Evolutionary conservation across 441 rosid species (phyloP).

Genomic region (Populus hybrid): DNA sequence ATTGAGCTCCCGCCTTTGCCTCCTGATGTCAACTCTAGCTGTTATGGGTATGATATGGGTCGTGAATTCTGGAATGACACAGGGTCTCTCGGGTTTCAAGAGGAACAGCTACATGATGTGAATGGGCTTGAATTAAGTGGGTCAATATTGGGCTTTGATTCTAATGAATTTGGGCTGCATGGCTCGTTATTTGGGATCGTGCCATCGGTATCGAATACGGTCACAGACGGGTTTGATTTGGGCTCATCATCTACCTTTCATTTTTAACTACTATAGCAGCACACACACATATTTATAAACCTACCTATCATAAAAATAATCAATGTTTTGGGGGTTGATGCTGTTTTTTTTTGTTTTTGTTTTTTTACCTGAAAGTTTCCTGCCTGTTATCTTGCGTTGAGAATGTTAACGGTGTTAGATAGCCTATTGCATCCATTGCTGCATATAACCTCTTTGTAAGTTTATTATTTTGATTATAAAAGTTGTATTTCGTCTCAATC

Average conservation of each 20-base stretch:
- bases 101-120: constrained; percentile 15
- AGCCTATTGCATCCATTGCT: neutral
- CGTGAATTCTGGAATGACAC: constrained; percentile 39
- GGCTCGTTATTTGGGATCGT: constrained; percentile 22
- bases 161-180: constrained; percentile 26
- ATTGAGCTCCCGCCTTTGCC: constrained; percentile 80
- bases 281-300: neutral
- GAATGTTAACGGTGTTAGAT: neutral
- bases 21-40: constrained; percentile 43
- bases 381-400: neutral
- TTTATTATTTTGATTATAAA: neutral
- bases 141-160: constrained; percentile 23
- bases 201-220: neutral
- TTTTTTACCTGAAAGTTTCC: neutral
- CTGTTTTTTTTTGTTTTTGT: neutral
- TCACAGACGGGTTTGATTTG: constrained; percentile 30
- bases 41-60: constrained; percentile 34
- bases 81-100: constrained; percentile 19
- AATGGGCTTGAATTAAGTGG: constrained; percentile 7
- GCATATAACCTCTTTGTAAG: neutral
- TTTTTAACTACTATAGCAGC: constrained; percentile 17
- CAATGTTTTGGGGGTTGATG: neutral
- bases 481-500: too few species aligned
- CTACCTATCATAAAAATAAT: neutral
- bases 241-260: constrained; percentile 40